A percentile compares a stretch with the other conserved stretches of the same genome.
Evolutionary conservation across 495 filamentous ascomycete species (phyloP).

Genomic region (Hypoxylon cercidicola): DNA sequence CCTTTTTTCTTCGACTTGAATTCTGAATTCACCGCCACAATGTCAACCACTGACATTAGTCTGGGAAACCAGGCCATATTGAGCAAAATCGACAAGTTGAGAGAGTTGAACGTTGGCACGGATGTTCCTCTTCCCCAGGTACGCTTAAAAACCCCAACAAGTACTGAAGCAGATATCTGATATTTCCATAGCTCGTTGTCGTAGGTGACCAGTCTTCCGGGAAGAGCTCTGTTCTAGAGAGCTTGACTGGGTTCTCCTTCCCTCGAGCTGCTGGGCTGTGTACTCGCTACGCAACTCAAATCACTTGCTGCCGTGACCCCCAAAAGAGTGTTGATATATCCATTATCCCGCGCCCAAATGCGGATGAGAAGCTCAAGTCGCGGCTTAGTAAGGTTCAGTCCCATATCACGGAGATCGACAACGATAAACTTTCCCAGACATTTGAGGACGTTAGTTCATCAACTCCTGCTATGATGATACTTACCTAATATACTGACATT

Average conservation of each 20-base stretch:
- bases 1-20: not conserved
- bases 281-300: conserved; percentile 68
- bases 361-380: conserved; percentile 14
- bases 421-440: not conserved
- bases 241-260: conserved; percentile 60
- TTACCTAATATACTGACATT: not conserved
- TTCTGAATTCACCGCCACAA: not conserved
- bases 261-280: conserved; percentile 61
- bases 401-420: conserved; percentile 1
- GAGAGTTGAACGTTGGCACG: conserved; percentile 49
- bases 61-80: conserved; percentile 28
- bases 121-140: conserved; percentile 49
- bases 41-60: not conserved
- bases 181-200: conserved; percentile 50
- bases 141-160: not conserved
- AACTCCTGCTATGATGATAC: not conserved
- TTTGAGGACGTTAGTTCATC: not conserved
- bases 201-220: conserved; percentile 63
- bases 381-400: conserved; percentile 1
- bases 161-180: not conserved
- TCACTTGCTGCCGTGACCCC: conserved; percentile 57
- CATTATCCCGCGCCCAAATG: conserved; percentile 15
- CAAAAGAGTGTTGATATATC: conserved; percentile 16
- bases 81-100: conserved; percentile 49
- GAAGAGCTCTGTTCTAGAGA: conserved; percentile 62